phyloP scores from a whole-genome alignment of 2,329 filamentous ascomycete genomes.

The Lizonia empirigonia region DNA sequence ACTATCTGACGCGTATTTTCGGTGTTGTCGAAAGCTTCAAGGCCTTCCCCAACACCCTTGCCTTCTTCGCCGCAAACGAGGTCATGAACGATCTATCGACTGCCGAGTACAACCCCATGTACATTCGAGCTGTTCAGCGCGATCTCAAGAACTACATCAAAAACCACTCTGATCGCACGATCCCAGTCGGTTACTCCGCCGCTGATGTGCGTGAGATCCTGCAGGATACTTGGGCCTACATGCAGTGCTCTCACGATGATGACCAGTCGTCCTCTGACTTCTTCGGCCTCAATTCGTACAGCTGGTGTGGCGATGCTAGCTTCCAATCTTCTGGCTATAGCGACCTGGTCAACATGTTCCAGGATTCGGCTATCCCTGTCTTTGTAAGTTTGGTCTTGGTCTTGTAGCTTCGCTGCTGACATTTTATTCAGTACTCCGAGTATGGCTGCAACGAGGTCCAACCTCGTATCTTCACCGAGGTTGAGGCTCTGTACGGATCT shows the following conservation, averaged over 20 bases:
- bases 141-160: constrained; percentile 72
- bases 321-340: constrained; percentile 66
- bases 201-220: constrained; percentile 77
- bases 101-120: constrained; percentile 59
- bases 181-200: constrained; percentile 72
- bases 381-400: constrained; percentile 54
- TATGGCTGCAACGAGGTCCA: constrained; percentile 73
- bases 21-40: constrained; percentile 70
- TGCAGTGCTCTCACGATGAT: constrained; percentile 66
- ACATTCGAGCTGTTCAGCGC: constrained; percentile 67
- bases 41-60: constrained; percentile 67
- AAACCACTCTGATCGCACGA: constrained; percentile 60
- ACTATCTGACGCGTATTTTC: constrained; percentile 65
- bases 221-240: constrained; percentile 75
- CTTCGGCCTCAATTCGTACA: constrained; percentile 78
- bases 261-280: constrained; percentile 71
- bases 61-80: constrained; percentile 72
- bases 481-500: constrained; percentile 71
- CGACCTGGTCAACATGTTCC: constrained; percentile 68
- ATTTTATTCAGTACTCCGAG: constrained; percentile 66
- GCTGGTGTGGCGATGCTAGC: constrained; percentile 73
- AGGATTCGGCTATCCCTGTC: constrained; percentile 69
- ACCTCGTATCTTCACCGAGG: constrained; percentile 76
- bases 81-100: constrained; percentile 67
- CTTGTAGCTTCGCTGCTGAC: background rate